Conservation (phyloP, 179 eudicot genomes). For the Nepenthes alata region DNA sequence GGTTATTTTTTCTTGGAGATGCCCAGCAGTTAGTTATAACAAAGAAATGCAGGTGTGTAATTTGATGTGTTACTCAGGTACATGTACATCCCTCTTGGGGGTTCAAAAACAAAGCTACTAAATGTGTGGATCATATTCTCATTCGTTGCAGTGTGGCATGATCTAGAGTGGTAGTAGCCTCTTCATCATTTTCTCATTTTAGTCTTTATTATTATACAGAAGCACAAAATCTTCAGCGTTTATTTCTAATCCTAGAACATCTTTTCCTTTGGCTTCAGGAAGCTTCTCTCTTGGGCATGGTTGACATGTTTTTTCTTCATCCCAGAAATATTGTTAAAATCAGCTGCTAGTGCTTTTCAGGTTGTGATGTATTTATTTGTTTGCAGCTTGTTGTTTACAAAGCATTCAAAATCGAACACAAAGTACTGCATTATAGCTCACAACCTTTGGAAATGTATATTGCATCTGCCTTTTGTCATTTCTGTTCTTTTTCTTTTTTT, state of each 20-base stretch:
- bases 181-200: neutral
- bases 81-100: slow-evolving; percentile 94
- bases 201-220: neutral
- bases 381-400: neutral
- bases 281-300: slow-evolving; percentile 99
- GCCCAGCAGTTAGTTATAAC: slow-evolving; percentile 1
- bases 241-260: neutral
- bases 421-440: neutral
- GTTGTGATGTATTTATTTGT: slow-evolving; percentile 15
- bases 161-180: slow-evolving; percentile 72
- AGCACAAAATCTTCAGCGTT: neutral
- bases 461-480: neutral
- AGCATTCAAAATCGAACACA: neutral
- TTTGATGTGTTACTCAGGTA: slow-evolving; percentile 34
- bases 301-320: slow-evolving; percentile 80
- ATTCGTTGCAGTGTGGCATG: slow-evolving; percentile 97
- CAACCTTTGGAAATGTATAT: neutral
- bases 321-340: slow-evolving; percentile 83
- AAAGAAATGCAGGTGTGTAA: slow-evolving; percentile 3
- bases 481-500: neutral
- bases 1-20: slow-evolving; percentile 1
- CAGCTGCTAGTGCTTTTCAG: slow-evolving; percentile 51
- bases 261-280: slow-evolving; percentile 46
- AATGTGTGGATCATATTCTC: slow-evolving; percentile 97
- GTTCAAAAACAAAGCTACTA: slow-evolving; percentile 65